Conservation (phyloP, 345 rosid genomes). For the Ceriops decandra region DNA sequence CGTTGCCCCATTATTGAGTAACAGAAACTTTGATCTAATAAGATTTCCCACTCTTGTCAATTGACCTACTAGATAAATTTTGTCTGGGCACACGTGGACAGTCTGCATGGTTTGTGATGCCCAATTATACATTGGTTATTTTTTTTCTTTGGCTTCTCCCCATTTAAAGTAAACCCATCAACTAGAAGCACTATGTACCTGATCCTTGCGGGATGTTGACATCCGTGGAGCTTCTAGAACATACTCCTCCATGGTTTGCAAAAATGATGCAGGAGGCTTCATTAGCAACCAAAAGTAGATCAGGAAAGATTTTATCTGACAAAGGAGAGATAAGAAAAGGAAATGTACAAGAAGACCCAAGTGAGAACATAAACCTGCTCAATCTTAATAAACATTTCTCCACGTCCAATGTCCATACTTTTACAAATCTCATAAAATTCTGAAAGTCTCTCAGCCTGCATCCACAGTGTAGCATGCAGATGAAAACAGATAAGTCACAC, state of each 20-base stretch:
- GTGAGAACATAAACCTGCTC: constrained; percentile 67
- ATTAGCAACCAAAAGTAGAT: constrained; percentile 15
- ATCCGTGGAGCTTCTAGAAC: constrained; percentile 74
- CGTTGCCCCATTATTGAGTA: neutral
- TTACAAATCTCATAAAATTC: constrained; percentile 95
- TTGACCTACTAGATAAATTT: neutral
- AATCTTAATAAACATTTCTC: constrained; percentile 76
- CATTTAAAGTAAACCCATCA: constrained; percentile 1
- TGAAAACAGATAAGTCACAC: constrained; percentile 1
- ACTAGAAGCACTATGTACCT: constrained; percentile 40
- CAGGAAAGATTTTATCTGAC: neutral
- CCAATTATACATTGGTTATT: neutral
- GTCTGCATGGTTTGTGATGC: neutral
- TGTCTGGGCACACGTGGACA: neutral
- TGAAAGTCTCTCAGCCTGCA: constrained; percentile 88
- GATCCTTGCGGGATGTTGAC: constrained; percentile 59
- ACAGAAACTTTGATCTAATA: neutral
- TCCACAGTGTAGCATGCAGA: constrained; percentile 1
- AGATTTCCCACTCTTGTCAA: neutral
- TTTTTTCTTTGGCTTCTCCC: neutral
- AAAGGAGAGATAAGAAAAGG: constrained; percentile 2
- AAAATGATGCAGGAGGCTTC: constrained; percentile 87
- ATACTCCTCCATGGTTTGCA: constrained; percentile 99
- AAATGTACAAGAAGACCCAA: constrained; percentile 4
- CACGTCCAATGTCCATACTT: constrained; percentile 74